These are phyloP conservation scores for Sphaerostilbella broomeana DNA, from an alignment of 2,329 filamentous ascomycete species.

Conservation along the genomic window DNA sequence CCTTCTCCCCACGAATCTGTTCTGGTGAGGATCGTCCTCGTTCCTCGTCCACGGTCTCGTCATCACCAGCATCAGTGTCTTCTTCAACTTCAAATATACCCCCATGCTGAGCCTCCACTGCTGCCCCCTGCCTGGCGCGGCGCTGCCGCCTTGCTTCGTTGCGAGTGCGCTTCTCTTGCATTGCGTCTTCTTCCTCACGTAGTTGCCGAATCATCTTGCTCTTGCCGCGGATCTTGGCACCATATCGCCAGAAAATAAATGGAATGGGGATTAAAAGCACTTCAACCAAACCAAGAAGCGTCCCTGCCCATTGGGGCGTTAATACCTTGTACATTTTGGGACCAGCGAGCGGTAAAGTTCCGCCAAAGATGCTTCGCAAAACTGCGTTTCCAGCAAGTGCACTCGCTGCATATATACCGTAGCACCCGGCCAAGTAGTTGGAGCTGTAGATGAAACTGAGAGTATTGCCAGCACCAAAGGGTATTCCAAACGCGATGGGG, in stretches of 20 bases:
- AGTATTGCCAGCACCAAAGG: constrained; percentile 71
- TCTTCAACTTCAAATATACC: constrained; percentile 12
- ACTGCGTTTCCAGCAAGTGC: constrained; percentile 77
- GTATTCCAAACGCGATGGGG: constrained; percentile 70
- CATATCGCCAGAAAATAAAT: constrained; percentile 65
- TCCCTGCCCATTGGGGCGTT: constrained; percentile 72
- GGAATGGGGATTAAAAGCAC: constrained; percentile 72
- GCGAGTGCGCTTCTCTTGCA: constrained; percentile 27
- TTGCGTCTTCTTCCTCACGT: constrained; percentile 37
- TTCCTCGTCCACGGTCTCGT: not conserved
- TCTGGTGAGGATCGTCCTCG: too few species aligned
- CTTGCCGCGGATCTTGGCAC: constrained; percentile 44
- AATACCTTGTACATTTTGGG: constrained; percentile 63
- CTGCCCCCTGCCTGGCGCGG: constrained; percentile 16
- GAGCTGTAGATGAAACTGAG: constrained; percentile 75
- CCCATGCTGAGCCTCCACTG: too few species aligned
- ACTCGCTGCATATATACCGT: constrained; percentile 75
- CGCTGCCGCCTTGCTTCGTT: constrained; percentile 19
- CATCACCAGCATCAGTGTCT: not conserved
- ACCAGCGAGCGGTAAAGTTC: constrained; percentile 68
- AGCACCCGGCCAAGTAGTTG: constrained; percentile 73
- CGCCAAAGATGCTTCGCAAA: constrained; percentile 65
- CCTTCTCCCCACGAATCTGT: too few species aligned
- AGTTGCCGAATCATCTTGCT: constrained; percentile 42
- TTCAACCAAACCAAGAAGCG: constrained; percentile 66